phyloP scores from a whole-genome alignment of 805 yeast species.

The Cyberlindnera amylophila region DNA sequence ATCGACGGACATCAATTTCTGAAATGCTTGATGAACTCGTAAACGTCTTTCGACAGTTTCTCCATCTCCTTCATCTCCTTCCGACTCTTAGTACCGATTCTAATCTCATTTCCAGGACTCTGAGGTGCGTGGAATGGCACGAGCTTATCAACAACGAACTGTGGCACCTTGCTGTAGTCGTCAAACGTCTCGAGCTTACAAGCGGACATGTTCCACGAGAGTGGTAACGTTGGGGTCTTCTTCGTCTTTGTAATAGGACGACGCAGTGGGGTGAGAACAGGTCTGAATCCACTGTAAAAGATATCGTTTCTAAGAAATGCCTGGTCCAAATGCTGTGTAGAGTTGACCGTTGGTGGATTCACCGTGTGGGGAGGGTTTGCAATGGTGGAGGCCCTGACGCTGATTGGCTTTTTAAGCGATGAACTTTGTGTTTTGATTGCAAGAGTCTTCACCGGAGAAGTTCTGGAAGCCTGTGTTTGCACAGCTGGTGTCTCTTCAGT shows the following conservation, averaged over 20 bases:
- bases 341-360: conserved; percentile 22
- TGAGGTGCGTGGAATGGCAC: conserved; percentile 22
- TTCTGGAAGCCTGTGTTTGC: neutral
- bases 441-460: neutral
- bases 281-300: conserved; percentile 26
- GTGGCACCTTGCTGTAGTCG: conserved; percentile 25
- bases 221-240: conserved; percentile 22
- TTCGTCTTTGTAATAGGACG: conserved; percentile 18
- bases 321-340: conserved; percentile 25
- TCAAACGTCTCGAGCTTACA: conserved; percentile 24
- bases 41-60: conserved; percentile 19
- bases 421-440: neutral
- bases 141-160: conserved; percentile 26
- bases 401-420: conserved; percentile 13
- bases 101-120: conserved; percentile 25
- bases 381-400: conserved; percentile 7
- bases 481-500: conserved; percentile 3
- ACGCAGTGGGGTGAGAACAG: conserved; percentile 23
- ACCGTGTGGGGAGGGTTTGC: conserved; percentile 2
- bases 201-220: conserved; percentile 26
- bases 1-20: conserved; percentile 17
- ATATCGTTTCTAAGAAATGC: conserved; percentile 20
- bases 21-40: conserved; percentile 23
- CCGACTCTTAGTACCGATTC: conserved; percentile 22
- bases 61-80: conserved; percentile 24